These are phyloP conservation scores for Canavalia gladiata DNA, from an alignment of 306 rosid species.

Conservation along the genomic window DNA sequence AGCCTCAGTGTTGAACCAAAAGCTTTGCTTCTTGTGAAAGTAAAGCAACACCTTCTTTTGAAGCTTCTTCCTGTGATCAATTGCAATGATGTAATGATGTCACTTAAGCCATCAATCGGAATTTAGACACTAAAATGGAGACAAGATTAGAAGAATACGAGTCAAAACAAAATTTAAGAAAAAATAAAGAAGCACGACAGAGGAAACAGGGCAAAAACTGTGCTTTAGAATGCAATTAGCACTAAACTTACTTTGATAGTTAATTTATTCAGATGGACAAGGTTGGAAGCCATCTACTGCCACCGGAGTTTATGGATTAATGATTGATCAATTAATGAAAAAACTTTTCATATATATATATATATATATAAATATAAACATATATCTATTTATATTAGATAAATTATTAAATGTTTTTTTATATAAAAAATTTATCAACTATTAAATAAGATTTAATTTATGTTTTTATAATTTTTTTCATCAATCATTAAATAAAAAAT, in stretches of 20 bases:
- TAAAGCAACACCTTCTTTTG: conserved; percentile 79
- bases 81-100: conserved; percentile 58
- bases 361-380: too few species aligned
- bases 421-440: too few species aligned
- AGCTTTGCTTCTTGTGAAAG: conserved; percentile 84
- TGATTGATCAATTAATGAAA: not conserved
- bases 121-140: conserved; percentile 59
- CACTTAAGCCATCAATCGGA: conserved; percentile 71
- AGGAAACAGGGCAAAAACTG: not conserved
- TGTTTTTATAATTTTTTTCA: too few species aligned
- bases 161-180: conserved; percentile 5
- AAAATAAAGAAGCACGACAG: not conserved
- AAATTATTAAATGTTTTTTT: too few species aligned
- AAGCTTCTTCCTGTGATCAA: conserved; percentile 76
- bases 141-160: not conserved
- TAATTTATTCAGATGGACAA: conserved; percentile 82
- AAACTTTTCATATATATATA: too few species aligned
- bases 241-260: conserved; percentile 65
- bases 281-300: conserved; percentile 39
- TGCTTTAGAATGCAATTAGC: not conserved
- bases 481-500: too few species aligned
- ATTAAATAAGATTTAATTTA: too few species aligned
- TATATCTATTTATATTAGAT: too few species aligned
- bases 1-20: conserved; percentile 67
- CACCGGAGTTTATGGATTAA: not conserved